These are phyloP conservation scores for Aspergillus terreus DNA, from an alignment of 2,329 filamentous ascomycete species.

Conservation along the genomic window DNA sequence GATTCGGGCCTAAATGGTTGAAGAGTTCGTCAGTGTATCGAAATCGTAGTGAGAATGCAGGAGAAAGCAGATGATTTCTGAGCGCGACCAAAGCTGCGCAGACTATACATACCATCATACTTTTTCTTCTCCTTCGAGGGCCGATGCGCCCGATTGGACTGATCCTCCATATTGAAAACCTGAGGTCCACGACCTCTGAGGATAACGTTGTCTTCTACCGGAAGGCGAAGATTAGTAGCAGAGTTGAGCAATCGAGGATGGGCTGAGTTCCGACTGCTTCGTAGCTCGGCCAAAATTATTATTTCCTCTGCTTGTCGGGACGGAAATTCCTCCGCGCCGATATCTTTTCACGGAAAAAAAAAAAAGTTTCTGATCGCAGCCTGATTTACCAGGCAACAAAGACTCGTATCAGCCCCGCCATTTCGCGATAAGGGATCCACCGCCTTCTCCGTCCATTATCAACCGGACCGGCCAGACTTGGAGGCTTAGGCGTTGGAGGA, in stretches of 20 bases:
- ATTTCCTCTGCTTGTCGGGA: constrained; percentile 24
- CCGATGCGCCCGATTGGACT: constrained; percentile 80
- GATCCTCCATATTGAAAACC: constrained; percentile 65
- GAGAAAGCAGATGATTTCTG: not conserved
- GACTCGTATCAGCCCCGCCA: not conserved
- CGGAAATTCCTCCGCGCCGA: constrained; percentile 22
- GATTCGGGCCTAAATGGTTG: constrained; percentile 63
- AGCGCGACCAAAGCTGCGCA: not conserved
- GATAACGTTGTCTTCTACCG: constrained; percentile 11
- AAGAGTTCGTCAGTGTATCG: not conserved
- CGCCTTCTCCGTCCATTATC: not conserved
- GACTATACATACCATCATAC: constrained; percentile 51
- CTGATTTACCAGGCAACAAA: constrained; percentile 14
- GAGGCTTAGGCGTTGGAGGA: not conserved
- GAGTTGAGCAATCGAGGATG: constrained; percentile 8
- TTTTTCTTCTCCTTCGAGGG: constrained; percentile 87
- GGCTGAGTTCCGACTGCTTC: constrained; percentile 10
- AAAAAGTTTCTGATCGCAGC: constrained; percentile 12
- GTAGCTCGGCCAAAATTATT: constrained; percentile 31
- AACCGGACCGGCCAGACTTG: not conserved
- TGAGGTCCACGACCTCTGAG: constrained; percentile 26
- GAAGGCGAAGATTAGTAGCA: constrained; percentile 12
- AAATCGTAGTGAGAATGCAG: not conserved
- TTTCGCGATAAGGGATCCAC: constrained; percentile 2
- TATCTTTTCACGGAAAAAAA: constrained; percentile 11